phyloP scores from a whole-genome alignment of 257 asterid genomes.

The Solanum commersonii region DNA sequence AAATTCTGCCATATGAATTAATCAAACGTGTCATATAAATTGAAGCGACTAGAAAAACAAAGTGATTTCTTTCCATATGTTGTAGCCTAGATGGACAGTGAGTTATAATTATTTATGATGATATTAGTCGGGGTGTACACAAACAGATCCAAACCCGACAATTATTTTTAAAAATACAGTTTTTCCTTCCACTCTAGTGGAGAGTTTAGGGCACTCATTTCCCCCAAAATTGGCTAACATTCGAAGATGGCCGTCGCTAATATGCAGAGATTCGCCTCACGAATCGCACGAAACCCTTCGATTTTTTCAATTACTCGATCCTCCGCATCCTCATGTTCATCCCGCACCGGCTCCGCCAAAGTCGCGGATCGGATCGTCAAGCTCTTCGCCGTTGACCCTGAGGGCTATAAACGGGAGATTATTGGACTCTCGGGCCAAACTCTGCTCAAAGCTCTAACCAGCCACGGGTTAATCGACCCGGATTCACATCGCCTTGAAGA shows the following conservation, averaged over 20 bases:
- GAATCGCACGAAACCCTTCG: constrained; percentile 17
- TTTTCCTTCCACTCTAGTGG: background rate
- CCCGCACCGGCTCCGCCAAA: constrained; percentile 46
- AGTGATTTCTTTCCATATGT: background rate
- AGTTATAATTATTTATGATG: background rate
- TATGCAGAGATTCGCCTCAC: constrained; percentile 27
- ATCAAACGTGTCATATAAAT: background rate
- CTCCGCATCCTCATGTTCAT: background rate
- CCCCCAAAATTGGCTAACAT: background rate
- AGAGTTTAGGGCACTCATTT: background rate
- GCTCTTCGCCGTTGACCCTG: constrained; percentile 70
- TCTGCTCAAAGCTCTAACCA: constrained; percentile 66
- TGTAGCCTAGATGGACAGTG: background rate
- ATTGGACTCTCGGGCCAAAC: constrained; percentile 77
- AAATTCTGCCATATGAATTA: background rate
- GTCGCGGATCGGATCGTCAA: constrained; percentile 88
- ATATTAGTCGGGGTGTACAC: background rate
- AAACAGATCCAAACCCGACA: background rate
- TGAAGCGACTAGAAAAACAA: background rate
- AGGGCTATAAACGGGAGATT: constrained; percentile 53
- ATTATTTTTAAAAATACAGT: background rate
- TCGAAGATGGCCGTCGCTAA: constrained; percentile 22
- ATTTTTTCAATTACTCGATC: constrained; percentile 18
- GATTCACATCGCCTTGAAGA: constrained; percentile 92
- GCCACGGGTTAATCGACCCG: constrained; percentile 78